phyloP scores from a whole-genome alignment of 768 basidiomycete genomes.

The Aureoboletus auriporus region DNA sequence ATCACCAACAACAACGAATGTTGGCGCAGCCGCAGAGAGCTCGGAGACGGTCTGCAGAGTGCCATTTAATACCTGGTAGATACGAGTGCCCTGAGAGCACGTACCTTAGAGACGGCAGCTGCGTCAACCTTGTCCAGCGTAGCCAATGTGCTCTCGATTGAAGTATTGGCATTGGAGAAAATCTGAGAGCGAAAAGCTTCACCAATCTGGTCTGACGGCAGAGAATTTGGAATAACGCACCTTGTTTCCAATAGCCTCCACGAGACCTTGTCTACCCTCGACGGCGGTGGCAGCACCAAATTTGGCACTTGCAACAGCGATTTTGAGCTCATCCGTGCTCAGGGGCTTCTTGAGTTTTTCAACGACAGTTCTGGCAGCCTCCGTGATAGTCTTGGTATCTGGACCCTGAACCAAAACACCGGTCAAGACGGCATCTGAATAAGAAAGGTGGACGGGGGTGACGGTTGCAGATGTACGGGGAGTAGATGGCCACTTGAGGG shows the following conservation, averaged over 20 bases:
- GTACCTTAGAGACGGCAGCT: constrained; percentile 66
- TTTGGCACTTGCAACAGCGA: constrained; percentile 84
- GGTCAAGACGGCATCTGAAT: constrained; percentile 88
- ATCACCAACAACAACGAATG: constrained; percentile 85
- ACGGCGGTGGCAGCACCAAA: constrained; percentile 68
- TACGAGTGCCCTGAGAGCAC: background rate
- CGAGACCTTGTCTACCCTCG: constrained; percentile 68
- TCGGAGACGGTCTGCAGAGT: constrained; percentile 47
- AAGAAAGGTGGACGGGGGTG: constrained; percentile 75
- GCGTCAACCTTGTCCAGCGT: constrained; percentile 68
- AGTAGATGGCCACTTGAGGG: constrained; percentile 81
- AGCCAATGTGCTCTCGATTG: constrained; percentile 59
- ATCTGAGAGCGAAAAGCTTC: constrained; percentile 40
- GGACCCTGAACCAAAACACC: constrained; percentile 76
- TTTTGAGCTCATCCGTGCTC: constrained; percentile 67
- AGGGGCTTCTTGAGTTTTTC: constrained; percentile 57
- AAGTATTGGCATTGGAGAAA: constrained; percentile 51
- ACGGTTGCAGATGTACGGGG: constrained; percentile 61
- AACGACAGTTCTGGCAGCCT: constrained; percentile 67
- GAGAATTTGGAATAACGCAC: constrained; percentile 36
- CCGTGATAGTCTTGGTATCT: constrained; percentile 57
- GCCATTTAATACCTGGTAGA: background rate
- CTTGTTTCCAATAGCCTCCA: constrained; percentile 59
- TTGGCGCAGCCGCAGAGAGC: constrained; percentile 74
- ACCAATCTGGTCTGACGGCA: background rate